A percentile compares a stretch with the other conserved stretches of the same genome.
phyloP scores from a whole-genome alignment of 2,329 filamentous ascomycete genomes.

The Zymoseptoria passerinii region DNA sequence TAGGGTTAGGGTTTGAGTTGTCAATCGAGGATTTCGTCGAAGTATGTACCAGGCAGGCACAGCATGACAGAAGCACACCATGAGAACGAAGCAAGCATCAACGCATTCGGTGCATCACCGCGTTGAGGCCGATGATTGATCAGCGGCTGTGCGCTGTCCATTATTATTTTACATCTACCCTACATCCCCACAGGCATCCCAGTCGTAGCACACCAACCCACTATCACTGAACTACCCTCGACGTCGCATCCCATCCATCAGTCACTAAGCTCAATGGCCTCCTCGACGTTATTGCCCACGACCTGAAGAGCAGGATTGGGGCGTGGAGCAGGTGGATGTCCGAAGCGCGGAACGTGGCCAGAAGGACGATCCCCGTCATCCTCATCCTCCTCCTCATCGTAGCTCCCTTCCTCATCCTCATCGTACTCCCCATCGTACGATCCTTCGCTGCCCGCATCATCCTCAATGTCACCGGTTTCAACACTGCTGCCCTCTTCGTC shows the following conservation, averaged over 20 bases:
- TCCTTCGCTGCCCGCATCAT: conserved; percentile 7
- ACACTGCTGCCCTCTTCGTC: background rate
- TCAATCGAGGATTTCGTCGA: too few relatives aligned
- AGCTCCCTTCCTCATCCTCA: conserved; percentile 2
- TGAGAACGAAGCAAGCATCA: too few relatives aligned
- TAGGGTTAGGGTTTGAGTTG: too few relatives aligned
- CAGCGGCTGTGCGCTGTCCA: background rate
- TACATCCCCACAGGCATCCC: background rate
- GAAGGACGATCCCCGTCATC: background rate
- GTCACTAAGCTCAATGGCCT: conserved; percentile 25
- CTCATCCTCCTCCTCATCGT: conserved; percentile 8
- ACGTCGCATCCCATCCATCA: conserved; percentile 5
- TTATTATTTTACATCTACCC: background rate
- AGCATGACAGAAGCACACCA: too few relatives aligned
- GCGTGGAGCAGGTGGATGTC: conserved; percentile 2
- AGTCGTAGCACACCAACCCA: background rate
- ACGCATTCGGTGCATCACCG: background rate
- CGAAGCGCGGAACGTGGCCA: background rate
- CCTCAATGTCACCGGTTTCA: conserved; percentile 12
- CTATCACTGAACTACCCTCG: background rate
- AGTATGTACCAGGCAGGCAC: too few relatives aligned
- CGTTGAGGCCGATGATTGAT: background rate
- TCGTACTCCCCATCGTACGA: conserved; percentile 2
- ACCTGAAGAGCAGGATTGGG: conserved; percentile 14
- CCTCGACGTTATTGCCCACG: conserved; percentile 13